Evolutionary conservation across 169 alveolate genomes (phyloP).

Genomic region (Plasmodium ovale): DNA sequence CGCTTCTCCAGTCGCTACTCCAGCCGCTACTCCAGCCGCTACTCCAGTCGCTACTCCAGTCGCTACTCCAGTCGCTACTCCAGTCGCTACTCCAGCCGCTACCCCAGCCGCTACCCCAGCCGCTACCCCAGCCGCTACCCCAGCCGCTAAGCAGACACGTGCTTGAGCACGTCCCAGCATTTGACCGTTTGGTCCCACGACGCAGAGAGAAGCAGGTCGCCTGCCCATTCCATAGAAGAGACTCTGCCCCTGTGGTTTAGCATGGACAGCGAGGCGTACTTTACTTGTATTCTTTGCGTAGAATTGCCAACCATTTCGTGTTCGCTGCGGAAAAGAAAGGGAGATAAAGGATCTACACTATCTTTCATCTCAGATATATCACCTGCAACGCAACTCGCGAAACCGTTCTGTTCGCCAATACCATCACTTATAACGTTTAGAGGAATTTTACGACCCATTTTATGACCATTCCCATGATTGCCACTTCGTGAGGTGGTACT

Average conservation of each 20-base stretch:
- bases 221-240: conserved; percentile 66
- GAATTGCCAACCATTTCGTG: not conserved
- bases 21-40: no score
- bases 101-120: no score
- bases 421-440: conserved; percentile 2
- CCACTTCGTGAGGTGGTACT: not conserved
- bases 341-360: not conserved
- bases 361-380: not conserved
- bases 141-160: no score
- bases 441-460: conserved; percentile 1
- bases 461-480: not conserved
- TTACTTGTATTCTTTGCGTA: conserved; percentile 14
- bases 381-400: no score
- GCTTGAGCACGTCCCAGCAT: conserved; percentile 36
- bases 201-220: conserved; percentile 24
- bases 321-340: not conserved
- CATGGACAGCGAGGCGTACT: conserved; percentile 30
- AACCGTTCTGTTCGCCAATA: not conserved
- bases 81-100: no score
- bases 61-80: no score
- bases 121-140: no score
- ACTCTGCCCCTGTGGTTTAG: conserved; percentile 49
- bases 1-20: no score
- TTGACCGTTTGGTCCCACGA: conserved; percentile 71
- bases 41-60: no score